These are phyloP conservation scores for Clonostachys rosea DNA, from an alignment of 2,329 filamentous ascomycete genomes.

Conservation along the genomic window DNA sequence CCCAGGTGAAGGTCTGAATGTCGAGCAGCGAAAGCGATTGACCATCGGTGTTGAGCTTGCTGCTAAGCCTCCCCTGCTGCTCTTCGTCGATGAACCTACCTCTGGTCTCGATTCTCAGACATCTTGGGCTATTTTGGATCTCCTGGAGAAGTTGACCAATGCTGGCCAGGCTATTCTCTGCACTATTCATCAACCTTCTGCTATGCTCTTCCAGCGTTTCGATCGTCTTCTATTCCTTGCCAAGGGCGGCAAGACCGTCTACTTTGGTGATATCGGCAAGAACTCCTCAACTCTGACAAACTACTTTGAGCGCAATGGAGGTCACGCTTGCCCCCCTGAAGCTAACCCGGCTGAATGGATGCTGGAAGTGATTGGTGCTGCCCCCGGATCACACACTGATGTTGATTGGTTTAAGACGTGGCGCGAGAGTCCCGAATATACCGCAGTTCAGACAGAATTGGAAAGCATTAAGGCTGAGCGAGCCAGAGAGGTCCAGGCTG, in stretches of 20 bases:
- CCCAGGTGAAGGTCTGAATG: slow-evolving; percentile 78
- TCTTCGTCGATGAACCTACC: slow-evolving; percentile 93
- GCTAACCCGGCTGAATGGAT: slow-evolving; percentile 85
- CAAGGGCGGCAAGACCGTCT: slow-evolving; percentile 72
- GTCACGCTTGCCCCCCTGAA: slow-evolving; percentile 55
- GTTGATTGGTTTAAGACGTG: slow-evolving; percentile 62
- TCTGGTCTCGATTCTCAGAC: slow-evolving; percentile 86
- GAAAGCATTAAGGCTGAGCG: slow-evolving; percentile 12
- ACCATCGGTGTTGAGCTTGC: slow-evolving; percentile 96
- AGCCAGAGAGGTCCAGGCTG: slow-evolving; percentile 56
- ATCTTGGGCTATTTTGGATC: slow-evolving; percentile 84
- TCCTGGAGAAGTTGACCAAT: slow-evolving; percentile 85
- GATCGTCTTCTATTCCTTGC: slow-evolving; percentile 76
- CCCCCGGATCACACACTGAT: slow-evolving; percentile 58
- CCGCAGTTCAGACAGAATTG: slow-evolving; percentile 43
- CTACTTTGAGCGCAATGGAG: slow-evolving; percentile 75
- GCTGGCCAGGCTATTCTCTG: slow-evolving; percentile 91
- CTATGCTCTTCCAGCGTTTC: slow-evolving; percentile 90
- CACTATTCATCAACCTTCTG: slow-evolving; percentile 96
- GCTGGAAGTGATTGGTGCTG: slow-evolving; percentile 58
- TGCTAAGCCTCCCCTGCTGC: slow-evolving; percentile 81
- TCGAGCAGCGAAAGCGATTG: slow-evolving; percentile 68
- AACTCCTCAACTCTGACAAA: slow-evolving; percentile 62
- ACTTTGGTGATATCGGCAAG: slow-evolving; percentile 54
- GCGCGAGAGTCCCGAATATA: slow-evolving; percentile 53